These are phyloP conservation scores for Saccharomyces kudriavzevii DNA, from an alignment of 805 yeast species.

Conservation along the genomic window DNA sequence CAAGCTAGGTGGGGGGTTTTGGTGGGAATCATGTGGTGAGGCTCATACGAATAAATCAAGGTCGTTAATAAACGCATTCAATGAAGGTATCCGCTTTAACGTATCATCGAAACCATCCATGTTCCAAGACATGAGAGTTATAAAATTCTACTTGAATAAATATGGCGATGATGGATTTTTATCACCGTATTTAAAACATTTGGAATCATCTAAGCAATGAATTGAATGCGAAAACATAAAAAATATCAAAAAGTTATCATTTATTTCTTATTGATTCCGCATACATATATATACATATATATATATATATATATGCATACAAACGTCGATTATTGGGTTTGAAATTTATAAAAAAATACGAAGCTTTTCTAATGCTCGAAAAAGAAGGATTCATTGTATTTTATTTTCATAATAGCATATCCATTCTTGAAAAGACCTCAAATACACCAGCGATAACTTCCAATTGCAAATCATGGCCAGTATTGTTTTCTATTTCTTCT, in stretches of 20 bases:
- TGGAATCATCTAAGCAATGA: neutral
- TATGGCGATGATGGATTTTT: conserved; percentile 16
- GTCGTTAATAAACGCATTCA: conserved; percentile 42
- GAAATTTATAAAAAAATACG: neutral
- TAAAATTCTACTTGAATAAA: conserved; percentile 13
- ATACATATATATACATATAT: neutral
- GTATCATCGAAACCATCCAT: conserved; percentile 8
- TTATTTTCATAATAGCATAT: conserved; percentile 55
- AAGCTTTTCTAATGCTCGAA: neutral
- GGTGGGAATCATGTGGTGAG: conserved; percentile 93
- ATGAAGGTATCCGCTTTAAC: conserved; percentile 20
- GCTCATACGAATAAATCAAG: conserved; percentile 23
- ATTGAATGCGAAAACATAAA: neutral
- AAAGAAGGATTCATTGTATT: neutral
- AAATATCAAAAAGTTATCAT: neutral
- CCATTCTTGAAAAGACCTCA: conserved; percentile 86
- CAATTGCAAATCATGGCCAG: conserved; percentile 51
- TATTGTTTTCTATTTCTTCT: conserved; percentile 37
- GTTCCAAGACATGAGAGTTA: conserved; percentile 10
- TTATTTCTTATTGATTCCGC: neutral
- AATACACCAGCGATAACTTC: conserved; percentile 92
- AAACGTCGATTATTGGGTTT: neutral
- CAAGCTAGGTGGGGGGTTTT: conserved; percentile 75
- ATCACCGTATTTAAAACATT: neutral
- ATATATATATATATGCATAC: neutral